Percentiles rank a stretch among this genome's conserved stretches.
phyloP scores from a whole-genome alignment of 306 rosid species.

The Glycine latifolia region DNA sequence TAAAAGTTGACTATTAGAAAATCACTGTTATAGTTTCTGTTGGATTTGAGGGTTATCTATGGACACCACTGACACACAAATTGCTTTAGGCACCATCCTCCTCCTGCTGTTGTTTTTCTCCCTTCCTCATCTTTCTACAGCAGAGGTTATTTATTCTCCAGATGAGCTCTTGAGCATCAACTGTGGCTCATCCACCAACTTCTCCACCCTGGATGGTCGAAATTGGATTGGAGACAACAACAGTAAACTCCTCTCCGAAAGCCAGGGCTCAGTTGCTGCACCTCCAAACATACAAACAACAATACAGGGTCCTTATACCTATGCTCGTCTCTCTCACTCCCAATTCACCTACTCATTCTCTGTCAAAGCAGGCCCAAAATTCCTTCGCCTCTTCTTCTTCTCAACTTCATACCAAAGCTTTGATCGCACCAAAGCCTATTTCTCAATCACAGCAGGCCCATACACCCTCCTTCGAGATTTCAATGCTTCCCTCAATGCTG shows the following conservation, averaged over 20 bases:
- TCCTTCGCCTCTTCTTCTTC: conserved; percentile 38
- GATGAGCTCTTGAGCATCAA: neutral
- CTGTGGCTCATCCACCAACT: neutral
- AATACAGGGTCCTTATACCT: neutral
- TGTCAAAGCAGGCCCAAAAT: conserved; percentile 27
- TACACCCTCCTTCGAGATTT: conserved; percentile 49
- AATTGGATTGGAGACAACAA: neutral
- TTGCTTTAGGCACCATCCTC: too few species aligned
- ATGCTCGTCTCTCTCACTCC: conserved; percentile 40
- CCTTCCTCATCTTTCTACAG: neutral
- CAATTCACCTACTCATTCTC: conserved; percentile 53
- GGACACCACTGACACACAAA: too few species aligned
- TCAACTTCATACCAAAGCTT: neutral
- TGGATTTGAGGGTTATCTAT: too few species aligned
- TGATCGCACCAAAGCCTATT: conserved; percentile 15
- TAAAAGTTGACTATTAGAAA: too few species aligned
- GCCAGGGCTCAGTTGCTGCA: neutral
- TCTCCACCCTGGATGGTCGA: neutral
- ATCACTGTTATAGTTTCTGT: too few species aligned
- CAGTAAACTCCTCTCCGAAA: neutral
- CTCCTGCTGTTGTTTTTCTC: too few species aligned
- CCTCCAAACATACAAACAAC: rapidly evolving
- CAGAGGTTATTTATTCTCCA: neutral
- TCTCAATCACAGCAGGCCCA: conserved; percentile 37
- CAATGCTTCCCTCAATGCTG: conserved; percentile 41